Base-by-base conservation (phyloP, 1,139 yeast genomes). In the Kodamaea suecica region DNA sequence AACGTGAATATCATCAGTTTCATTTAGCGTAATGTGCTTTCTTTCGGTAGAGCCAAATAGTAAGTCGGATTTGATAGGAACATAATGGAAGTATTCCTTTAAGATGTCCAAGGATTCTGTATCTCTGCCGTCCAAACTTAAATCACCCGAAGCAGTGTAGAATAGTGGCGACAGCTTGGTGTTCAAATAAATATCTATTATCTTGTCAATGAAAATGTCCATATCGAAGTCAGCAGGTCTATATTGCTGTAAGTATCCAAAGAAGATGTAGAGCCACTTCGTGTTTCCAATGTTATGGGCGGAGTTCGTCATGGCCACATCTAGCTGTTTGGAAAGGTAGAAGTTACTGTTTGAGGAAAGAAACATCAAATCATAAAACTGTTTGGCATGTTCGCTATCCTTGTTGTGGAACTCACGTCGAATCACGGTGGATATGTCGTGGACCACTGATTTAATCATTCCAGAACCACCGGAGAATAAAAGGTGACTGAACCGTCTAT, bases 381-480 rank as follows among this genome's bases (percentile, higher is more conserved):
- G 50, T 17, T 45, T 34, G 8, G 55, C 53, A 4, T 55, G 44
- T 3, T 33, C 38, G 13, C 52, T 45, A 15, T 48, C 38, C 12
- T 40, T 39, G 27, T 34, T 34, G 24, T 33, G 43, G 39, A 62
- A 49, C 33, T 64, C 71, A 16, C 50, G 39, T 41, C 58, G 61
- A 27, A 67, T 50, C 38, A 65, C 66, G n/a, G 63, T 52, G 14
- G 67, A 50, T 35, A 66, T 51, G 37, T 66, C 72, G 33, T 54
- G 55, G 5, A 66, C 72, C 19, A 63, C 48, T 4, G 53, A 48
- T 44, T 66, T 67, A 31, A 66, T 52, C 5, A 56, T 41, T 1
- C 70, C 66, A 0, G 71, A 70, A 9, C 70, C 69, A 3, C 59
- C 62, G 17, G 55, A 43, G 4, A 57, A 50, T 15, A 64, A 42